These are phyloP conservation scores for Phanerodontia chrysosporium DNA, from an alignment of 768 basidiomycete species.

Conservation along the genomic window DNA sequence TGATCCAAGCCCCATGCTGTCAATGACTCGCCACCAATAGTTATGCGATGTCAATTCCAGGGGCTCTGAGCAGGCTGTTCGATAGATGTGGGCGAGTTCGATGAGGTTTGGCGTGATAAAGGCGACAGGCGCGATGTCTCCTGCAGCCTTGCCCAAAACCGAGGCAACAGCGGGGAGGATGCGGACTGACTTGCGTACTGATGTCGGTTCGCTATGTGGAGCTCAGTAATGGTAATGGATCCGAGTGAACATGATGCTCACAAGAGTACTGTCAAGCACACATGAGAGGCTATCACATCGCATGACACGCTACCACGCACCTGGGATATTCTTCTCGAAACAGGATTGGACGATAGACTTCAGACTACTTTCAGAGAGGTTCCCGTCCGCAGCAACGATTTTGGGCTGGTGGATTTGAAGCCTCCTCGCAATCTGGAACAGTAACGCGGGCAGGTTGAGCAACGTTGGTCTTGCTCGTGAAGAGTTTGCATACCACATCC, in stretches of 20 bases:
- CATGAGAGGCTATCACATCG: not conserved
- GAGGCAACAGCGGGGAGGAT: slow-evolving; percentile 62
- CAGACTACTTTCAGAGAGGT: slow-evolving; percentile 56
- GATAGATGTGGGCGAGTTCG: slow-evolving; percentile 66
- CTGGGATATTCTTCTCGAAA: slow-evolving; percentile 39
- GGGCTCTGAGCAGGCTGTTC: slow-evolving; percentile 40
- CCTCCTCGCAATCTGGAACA: slow-evolving; percentile 1
- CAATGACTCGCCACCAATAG: slow-evolving; percentile 62
- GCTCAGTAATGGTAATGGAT: not conserved
- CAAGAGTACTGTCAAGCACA: slow-evolving; percentile 61
- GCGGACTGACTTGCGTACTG: slow-evolving; percentile 69
- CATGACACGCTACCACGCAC: slow-evolving; percentile 36
- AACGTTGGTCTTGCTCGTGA: too few species aligned
- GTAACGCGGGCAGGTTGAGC: too few species aligned
- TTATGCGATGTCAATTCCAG: slow-evolving; percentile 48
- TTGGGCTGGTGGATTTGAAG: slow-evolving; percentile 47
- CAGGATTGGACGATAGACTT: slow-evolving; percentile 49
- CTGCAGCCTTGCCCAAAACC: slow-evolving; percentile 26
- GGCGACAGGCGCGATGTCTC: slow-evolving; percentile 45
- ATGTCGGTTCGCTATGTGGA: slow-evolving; percentile 82
- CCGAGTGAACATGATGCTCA: slow-evolving; percentile 32
- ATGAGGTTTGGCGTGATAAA: slow-evolving; percentile 83
- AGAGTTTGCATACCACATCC: slow-evolving; percentile 35
- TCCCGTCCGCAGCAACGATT: slow-evolving; percentile 74
- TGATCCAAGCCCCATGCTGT: slow-evolving; percentile 61